Evolutionary conservation across 305 asterid genomes (phyloP).

Genomic region (Solanum hybrid): DNA sequence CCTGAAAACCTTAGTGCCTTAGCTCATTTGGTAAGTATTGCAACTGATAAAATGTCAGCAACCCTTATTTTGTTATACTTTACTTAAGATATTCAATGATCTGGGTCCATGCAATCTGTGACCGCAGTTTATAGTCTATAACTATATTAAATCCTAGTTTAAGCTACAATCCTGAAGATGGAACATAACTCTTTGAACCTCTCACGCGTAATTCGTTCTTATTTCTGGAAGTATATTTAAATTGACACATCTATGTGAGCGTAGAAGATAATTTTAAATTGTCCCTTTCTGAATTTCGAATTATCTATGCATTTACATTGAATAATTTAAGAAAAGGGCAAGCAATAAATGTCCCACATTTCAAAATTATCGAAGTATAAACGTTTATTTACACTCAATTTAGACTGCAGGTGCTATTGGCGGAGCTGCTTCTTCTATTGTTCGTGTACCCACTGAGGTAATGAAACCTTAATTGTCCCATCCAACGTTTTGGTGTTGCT

Average conservation of each 20-base stretch:
- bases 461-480: background rate
- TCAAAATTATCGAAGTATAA: background rate
- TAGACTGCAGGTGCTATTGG: conserved; percentile 72
- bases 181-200: background rate
- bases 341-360: background rate
- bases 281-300: background rate
- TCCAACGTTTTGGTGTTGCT: background rate
- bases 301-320: background rate
- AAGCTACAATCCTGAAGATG: background rate
- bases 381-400: background rate
- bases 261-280: background rate
- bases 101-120: background rate
- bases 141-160: background rate
- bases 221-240: background rate
- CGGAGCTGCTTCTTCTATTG: conserved; percentile 63
- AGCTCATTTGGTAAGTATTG: conserved; percentile 54
- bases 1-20: conserved; percentile 58
- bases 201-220: background rate
- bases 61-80: background rate
- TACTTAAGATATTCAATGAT: background rate
- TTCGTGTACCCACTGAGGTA: conserved; percentile 75
- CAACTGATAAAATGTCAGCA: background rate
- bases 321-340: background rate
- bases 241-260: background rate
- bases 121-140: background rate